Conservation (phyloP, 192 early-diverging fungal species). For the Hyaloraphidium curvatum region DNA sequence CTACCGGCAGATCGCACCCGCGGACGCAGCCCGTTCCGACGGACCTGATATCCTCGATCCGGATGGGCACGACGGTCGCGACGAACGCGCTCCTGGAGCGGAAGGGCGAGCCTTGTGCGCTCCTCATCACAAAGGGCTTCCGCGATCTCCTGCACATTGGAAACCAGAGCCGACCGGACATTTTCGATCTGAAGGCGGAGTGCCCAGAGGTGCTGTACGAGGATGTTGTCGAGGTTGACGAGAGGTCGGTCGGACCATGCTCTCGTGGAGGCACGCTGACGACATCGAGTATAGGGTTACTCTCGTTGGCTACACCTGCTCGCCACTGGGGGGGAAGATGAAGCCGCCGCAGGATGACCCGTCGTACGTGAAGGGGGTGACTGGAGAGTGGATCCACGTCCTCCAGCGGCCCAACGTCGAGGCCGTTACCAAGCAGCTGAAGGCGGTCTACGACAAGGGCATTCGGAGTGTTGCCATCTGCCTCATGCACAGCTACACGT, state of each 20-base stretch:
- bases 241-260: slow-evolving; percentile 29
- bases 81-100: slow-evolving; percentile 78
- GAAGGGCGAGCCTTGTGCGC: slow-evolving; percentile 72
- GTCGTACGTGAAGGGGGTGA: slow-evolving; percentile 42
- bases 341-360: slow-evolving; percentile 20
- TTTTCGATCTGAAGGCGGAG: slow-evolving; percentile 80
- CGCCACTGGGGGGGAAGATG: slow-evolving; percentile 11
- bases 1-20: slow-evolving; percentile 46
- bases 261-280: neutral
- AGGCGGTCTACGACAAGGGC: slow-evolving; percentile 39
- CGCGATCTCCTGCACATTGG: slow-evolving; percentile 62
- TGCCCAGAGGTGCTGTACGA: slow-evolving; percentile 75
- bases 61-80: slow-evolving; percentile 96
- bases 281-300: slow-evolving; percentile 32
- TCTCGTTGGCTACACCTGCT: slow-evolving; percentile 53
- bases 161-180: slow-evolving; percentile 80
- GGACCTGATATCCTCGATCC: slow-evolving; percentile 36
- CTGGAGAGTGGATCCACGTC: slow-evolving; percentile 70
- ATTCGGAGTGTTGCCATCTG: slow-evolving; percentile 78
- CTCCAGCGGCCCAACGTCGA: slow-evolving; percentile 36
- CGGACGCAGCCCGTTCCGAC: slow-evolving; percentile 54
- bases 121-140: slow-evolving; percentile 85
- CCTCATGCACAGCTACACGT: slow-evolving; percentile 90
- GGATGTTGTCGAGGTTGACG: slow-evolving; percentile 52
- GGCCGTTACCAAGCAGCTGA: slow-evolving; percentile 34